Base-by-base conservation (phyloP, 148 eudicot species). In the Persicaria tinctoria region DNA sequence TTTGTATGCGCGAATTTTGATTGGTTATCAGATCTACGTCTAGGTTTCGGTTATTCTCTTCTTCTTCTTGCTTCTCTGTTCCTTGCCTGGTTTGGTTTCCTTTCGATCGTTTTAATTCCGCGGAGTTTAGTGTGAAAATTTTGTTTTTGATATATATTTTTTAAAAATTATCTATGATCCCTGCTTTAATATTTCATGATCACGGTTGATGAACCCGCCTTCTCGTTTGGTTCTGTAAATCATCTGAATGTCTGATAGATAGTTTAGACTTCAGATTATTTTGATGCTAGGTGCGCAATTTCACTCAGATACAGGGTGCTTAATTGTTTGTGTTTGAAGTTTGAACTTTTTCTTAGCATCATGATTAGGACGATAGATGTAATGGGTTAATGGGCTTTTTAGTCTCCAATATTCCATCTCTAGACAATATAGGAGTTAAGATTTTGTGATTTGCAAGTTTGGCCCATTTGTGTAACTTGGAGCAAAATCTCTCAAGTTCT, bases 231-330 rank as follows among this genome's bases (percentile, higher is more conserved):
- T 32, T 2, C 0, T 55, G 72, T 32, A 5, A 8, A 27, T 66
- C 4, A 64, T 75, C 41, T 47, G 7, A 9, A 45, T 70, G 7
- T 53, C 57, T 23, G 57, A 41, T 75, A 59, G 51, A 16, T 44
- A 17, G 23, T 20, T 57, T 84, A 81, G 80, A 74, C 0, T 17
- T 17, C 1, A 18, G 62, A 56, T n/a, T 17, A 17, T 13, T 51
- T 51, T 51, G 8, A 56, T 56, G 62, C 6, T 0, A 16, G 27
- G 23, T 2, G 41, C 41, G 41, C 3, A 32, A 32, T 32, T 32
- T 32, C 41, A 32, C 41, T 32, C 41, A 32, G 41, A 32, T 32
- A 32, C 41, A 32, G 41, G 41, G 41, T 32, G 41, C 41, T 32
- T 32, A 2, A 1, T 32, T 32, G 41, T 32, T 32, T 32, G 41